Evolutionary conservation across 2,329 filamentous ascomycete genomes (phyloP).

Genomic region (Aurifilum marmelostoma): DNA sequence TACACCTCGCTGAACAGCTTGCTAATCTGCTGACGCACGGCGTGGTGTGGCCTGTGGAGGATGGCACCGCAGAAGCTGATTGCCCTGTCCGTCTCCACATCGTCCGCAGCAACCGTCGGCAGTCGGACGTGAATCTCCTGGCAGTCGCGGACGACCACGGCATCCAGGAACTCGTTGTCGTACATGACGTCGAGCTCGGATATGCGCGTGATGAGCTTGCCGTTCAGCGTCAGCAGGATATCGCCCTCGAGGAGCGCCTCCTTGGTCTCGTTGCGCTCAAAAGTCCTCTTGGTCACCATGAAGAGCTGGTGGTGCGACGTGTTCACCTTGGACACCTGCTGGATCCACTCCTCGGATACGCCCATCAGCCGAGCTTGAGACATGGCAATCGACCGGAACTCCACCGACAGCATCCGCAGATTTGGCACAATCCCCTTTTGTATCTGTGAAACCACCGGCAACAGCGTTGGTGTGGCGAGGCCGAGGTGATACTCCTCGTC

Average conservation of each 20-base stretch:
- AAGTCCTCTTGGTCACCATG: conserved; percentile 92
- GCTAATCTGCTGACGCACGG: conserved; percentile 94
- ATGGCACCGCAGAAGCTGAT: conserved; percentile 95
- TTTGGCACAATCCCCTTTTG: conserved; percentile 78
- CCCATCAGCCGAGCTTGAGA: conserved; percentile 96
- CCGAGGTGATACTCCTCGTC: conserved; percentile 91
- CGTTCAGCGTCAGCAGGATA: conserved; percentile 88
- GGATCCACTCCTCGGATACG: conserved; percentile 93
- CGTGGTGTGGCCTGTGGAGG: conserved; percentile 90
- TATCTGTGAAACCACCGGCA: conserved; percentile 87
- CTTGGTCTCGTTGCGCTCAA: conserved; percentile 48
- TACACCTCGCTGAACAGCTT: conserved; percentile 97
- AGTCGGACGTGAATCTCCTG: conserved; percentile 77
- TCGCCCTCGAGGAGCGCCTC: conserved; percentile 82
- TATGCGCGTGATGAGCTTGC: conserved; percentile 88
- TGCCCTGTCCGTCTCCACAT: conserved; percentile 89
- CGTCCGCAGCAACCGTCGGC: conserved; percentile 83
- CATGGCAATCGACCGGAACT: conserved; percentile 96
- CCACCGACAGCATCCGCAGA: conserved; percentile 88
- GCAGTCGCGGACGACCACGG: conserved; percentile 83
- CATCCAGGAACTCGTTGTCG: conserved; percentile 79
- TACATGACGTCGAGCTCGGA: conserved; percentile 97
- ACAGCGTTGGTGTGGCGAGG: conserved; percentile 81
- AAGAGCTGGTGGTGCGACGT: conserved; percentile 94
- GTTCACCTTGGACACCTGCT: conserved; percentile 78